Conservation (phyloP, 768 basidiomycete species). For the Mycena pura region DNA sequence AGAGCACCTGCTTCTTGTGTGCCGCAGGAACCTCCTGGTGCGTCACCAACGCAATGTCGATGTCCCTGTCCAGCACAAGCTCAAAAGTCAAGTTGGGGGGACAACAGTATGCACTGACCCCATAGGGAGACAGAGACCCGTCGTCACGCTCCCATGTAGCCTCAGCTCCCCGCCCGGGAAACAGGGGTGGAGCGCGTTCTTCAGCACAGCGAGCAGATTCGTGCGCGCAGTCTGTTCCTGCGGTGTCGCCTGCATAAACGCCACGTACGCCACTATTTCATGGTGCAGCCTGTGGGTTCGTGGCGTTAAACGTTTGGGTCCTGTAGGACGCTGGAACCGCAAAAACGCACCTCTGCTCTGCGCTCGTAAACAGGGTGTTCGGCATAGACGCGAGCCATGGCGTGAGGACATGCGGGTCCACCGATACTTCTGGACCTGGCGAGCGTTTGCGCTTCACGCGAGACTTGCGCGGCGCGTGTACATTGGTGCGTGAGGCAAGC, state of each 20-base stretch:
- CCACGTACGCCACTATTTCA: constrained; percentile 65
- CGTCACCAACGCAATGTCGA: constrained; percentile 61
- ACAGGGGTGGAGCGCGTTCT: constrained; percentile 48
- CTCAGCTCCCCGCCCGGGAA: constrained; percentile 55
- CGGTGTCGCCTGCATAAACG: constrained; percentile 59
- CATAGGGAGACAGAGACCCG: constrained; percentile 56
- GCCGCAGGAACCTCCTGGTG: constrained; percentile 34
- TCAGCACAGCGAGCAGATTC: constrained; percentile 53
- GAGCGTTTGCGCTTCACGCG: constrained; percentile 25
- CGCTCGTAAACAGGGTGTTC: not conserved
- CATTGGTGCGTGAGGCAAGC: too few relatives aligned
- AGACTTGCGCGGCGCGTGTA: too few relatives aligned
- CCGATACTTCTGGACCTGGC: constrained; percentile 12
- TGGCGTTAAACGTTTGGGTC: not conserved
- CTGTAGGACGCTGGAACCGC: not conserved
- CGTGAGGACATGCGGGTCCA: constrained; percentile 18
- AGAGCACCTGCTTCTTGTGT: constrained; percentile 49
- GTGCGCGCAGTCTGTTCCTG: constrained; percentile 57
- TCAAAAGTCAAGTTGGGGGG: not conserved
- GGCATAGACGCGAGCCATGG: constrained; percentile 17
- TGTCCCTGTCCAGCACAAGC: constrained; percentile 58
- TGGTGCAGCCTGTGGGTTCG: constrained; percentile 64
- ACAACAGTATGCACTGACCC: constrained; percentile 7
- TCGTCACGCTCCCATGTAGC: constrained; percentile 68
- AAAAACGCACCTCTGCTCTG: constrained; percentile 8